Base-by-base conservation (phyloP, 208 protist species). In the Leishmania major region DNA sequence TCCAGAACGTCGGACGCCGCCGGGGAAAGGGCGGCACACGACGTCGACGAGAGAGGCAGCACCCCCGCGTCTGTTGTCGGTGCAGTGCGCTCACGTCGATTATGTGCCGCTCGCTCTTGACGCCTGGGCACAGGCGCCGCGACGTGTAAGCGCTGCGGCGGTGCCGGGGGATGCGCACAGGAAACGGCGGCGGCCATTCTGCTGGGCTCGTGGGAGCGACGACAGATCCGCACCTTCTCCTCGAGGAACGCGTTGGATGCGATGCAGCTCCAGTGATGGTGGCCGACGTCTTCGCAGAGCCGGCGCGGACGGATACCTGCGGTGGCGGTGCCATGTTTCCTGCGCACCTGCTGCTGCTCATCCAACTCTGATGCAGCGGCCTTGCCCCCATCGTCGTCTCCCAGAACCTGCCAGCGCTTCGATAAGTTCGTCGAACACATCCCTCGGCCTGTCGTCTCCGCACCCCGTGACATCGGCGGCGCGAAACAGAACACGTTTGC, bases 241-340 rank as follows among this genome's bases (percentile, higher is more conserved):
- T n/a, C 19, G n/a, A 55, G 45, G 43, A 80, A 80, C 15, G 17
- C 43, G 40, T 25, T 0, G 43, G 7, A 8, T 19, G 59, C 4
- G 13, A 80, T 71, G 62, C 77, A n/a, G 60, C 47, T 71, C 77
- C 77, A 80, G 60, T 73, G n/a, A 51, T 11, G 4, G 45, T 64
- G 75, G 17, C 75, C 75, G 37, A 64, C 75, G 40, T 69, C 75
- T 8, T 66, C 45, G 45, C 35, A 47, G 5, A 79, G 25, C 40
- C 4, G 75, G 8, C 40, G 75, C 28, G 55, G 75, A 53, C 40
- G 25, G 49, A 76, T 43, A 43, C 17, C 3, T 25, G 72, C 49
- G 31, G 49, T 43, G n/a, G 45, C 72, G 10, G 31, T n/a, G 31
- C 31, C 4, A 5, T 25, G 22, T n/a, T 55, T 76, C 2, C 45